These are phyloP conservation scores for Lepiota venenata DNA, from an alignment of 768 basidiomycete genomes.

Conservation along the genomic window DNA sequence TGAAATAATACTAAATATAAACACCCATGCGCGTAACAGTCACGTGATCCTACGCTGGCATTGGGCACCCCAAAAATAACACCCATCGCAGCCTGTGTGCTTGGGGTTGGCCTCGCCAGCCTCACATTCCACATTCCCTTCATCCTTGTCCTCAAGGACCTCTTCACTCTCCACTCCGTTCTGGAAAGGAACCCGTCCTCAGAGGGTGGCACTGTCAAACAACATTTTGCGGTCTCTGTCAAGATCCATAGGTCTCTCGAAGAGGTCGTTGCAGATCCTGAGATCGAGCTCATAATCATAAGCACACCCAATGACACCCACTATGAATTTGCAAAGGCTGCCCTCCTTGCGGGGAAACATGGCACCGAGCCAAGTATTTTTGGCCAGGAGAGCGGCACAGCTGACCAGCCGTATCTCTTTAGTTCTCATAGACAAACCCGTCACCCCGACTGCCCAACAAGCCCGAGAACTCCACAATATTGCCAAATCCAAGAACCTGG, in stretches of 20 bases:
- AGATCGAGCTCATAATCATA: slow-evolving; percentile 67
- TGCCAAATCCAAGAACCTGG: slow-evolving; percentile 54
- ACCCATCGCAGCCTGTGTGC: slow-evolving; percentile 66
- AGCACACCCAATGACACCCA: slow-evolving; percentile 76
- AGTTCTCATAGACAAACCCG: slow-evolving; percentile 83
- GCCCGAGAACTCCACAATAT: slow-evolving; percentile 58
- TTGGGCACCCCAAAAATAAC: background rate
- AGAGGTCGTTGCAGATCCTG: slow-evolving; percentile 54
- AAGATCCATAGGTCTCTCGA: slow-evolving; percentile 62
- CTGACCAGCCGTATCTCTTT: background rate
- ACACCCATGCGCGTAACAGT: background rate
- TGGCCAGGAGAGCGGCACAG: background rate
- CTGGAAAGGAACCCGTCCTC: slow-evolving; percentile 66
- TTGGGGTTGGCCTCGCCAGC: slow-evolving; percentile 75
- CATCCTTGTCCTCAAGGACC: slow-evolving; percentile 64
- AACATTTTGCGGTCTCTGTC: slow-evolving; percentile 55
- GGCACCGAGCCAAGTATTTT: slow-evolving; percentile 33
- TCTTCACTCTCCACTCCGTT: slow-evolving; percentile 72
- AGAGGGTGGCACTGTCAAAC: slow-evolving; percentile 60
- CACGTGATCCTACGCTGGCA: background rate
- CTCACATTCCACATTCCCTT: slow-evolving; percentile 82
- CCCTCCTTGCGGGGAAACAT: slow-evolving; percentile 68
- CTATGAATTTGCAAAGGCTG: slow-evolving; percentile 61
- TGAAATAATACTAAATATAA: background rate
- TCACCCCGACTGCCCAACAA: slow-evolving; percentile 56